A percentile compares a stretch with the other conserved stretches of the same genome.
Conservation (phyloP, 1,139 yeast species). For the Lodderomyces oxycetoniae region DNA sequence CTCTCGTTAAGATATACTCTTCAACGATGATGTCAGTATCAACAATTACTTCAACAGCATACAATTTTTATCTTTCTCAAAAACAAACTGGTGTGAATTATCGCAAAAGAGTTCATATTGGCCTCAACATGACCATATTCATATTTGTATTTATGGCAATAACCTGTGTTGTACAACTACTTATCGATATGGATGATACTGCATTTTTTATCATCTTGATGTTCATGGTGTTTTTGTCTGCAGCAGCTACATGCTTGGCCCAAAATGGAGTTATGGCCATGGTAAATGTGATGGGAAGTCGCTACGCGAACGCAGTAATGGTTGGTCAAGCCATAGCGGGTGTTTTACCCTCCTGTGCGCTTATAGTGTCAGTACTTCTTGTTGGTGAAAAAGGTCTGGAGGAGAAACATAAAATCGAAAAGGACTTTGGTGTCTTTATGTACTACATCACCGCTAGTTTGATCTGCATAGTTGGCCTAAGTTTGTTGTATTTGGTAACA, state of each 20-base stretch:
- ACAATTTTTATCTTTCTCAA: slow-evolving; percentile 63
- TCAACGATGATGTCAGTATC: slow-evolving; percentile 89
- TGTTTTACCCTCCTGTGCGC: slow-evolving; percentile 76
- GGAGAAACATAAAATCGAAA: slow-evolving; percentile 25
- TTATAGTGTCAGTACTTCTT: slow-evolving; percentile 55
- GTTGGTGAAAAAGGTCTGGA: slow-evolving; percentile 29
- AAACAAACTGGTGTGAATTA: slow-evolving; percentile 65
- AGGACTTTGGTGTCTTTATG: slow-evolving; percentile 49
- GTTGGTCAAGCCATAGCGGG: slow-evolving; percentile 96
- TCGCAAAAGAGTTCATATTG: slow-evolving; percentile 51
- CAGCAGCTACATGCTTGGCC: slow-evolving; percentile 65
- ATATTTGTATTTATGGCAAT: slow-evolving; percentile 53
- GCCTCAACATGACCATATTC: slow-evolving; percentile 52
- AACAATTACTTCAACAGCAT: slow-evolving; percentile 62
- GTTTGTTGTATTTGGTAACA: slow-evolving; percentile 30
- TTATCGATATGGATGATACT: slow-evolving; percentile 36
- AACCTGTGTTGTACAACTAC: slow-evolving; percentile 43
- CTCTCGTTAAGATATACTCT: slow-evolving; percentile 58
- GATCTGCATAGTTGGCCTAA: slow-evolving; percentile 50
- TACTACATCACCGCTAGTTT: slow-evolving; percentile 70
- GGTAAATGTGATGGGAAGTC: slow-evolving; percentile 72
- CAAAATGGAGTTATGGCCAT: slow-evolving; percentile 92
- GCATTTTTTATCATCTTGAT: slow-evolving; percentile 46
- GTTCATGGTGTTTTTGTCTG: slow-evolving; percentile 54
- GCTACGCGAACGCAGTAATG: slow-evolving; percentile 83